These are phyloP conservation scores for Pyrenophora tritici-repentis DNA, from an alignment of 2,329 filamentous ascomycete genomes.

Conservation along the genomic window DNA sequence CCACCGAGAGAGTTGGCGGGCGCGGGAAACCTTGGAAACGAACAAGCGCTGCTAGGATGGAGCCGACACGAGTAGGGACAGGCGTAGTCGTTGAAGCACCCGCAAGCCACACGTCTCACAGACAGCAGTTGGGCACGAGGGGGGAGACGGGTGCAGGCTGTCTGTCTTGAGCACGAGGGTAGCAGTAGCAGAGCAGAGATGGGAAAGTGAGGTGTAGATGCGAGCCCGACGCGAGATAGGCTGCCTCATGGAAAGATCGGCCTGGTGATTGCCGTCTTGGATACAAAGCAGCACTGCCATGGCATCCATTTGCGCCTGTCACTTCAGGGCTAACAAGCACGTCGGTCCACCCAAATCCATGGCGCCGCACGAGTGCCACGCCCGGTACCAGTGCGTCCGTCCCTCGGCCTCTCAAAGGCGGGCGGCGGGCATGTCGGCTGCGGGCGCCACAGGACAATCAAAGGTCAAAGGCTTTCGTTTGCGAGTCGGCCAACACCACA, in stretches of 20 bases:
- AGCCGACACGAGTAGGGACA: not conserved
- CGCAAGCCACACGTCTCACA: constrained; percentile 3
- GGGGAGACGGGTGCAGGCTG: not conserved
- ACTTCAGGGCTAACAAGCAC: constrained; percentile 1
- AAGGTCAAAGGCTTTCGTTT: not conserved
- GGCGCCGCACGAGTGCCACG: constrained; percentile 8
- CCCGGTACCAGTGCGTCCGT: not conserved
- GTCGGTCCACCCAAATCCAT: constrained; percentile 6
- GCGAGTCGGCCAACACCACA: not conserved
- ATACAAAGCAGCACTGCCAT: not conserved
- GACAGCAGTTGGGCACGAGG: not conserved
- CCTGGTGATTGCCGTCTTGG: constrained; percentile 1
- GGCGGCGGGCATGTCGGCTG: constrained; percentile 2
- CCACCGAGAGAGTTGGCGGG: constrained; percentile 8
- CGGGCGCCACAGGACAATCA: constrained; percentile 1
- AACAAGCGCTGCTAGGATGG: constrained; percentile 1
- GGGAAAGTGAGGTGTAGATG: not conserved
- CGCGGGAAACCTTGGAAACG: constrained; percentile 2
- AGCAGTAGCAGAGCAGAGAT: not conserved
- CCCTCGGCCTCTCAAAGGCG: not conserved
- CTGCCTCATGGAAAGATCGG: constrained; percentile 8
- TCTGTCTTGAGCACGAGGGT: not conserved
- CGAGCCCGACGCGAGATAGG: not conserved
- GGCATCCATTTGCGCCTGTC: constrained; percentile 5
- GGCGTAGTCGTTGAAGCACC: not conserved